Evolutionary conservation across 78 protist species (phyloP).

Genomic region (Emiliania huxleyi): DNA sequence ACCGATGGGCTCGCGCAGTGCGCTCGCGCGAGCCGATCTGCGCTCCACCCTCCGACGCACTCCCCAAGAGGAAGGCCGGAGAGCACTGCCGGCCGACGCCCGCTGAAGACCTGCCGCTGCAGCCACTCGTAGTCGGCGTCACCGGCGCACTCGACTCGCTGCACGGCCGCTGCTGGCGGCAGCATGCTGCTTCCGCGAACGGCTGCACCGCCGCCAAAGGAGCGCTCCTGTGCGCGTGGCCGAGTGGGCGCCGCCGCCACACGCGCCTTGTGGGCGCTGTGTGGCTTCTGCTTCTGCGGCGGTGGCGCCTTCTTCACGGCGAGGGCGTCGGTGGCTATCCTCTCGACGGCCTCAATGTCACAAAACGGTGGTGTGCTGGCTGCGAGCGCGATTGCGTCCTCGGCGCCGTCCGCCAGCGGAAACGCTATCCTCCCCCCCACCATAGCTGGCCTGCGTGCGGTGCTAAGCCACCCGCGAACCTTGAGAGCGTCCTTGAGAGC

Average conservation of each 20-base stretch:
- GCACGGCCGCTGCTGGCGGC: neutral
- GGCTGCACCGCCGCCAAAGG: neutral
- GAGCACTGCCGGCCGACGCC: constrained; percentile 10
- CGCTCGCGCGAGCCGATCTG: neutral
- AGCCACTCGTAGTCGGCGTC: neutral
- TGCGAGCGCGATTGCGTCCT: neutral
- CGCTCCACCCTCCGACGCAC: constrained; percentile 7
- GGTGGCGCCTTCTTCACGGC: neutral
- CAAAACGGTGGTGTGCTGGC: neutral
- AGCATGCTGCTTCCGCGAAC: neutral
- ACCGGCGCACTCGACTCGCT: neutral
- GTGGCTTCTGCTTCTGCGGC: no score
- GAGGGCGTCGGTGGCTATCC: neutral
- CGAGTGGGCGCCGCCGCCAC: neutral
- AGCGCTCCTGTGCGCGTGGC: neutral
- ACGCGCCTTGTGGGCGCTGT: no score
- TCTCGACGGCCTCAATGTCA: neutral
- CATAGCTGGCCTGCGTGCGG: neutral
- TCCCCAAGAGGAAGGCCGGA: constrained; percentile 13
- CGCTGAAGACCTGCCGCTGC: neutral
- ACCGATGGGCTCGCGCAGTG: neutral
- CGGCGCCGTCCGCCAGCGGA: neutral
- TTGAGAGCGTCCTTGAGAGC: neutral
- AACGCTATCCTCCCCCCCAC: neutral
- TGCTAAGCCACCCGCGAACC: neutral